Evolutionary conservation across 140 eudicot species (phyloP), one percentile per base, ranked within the genome.

Genomic region (Stevia rebaudiana): DNA sequence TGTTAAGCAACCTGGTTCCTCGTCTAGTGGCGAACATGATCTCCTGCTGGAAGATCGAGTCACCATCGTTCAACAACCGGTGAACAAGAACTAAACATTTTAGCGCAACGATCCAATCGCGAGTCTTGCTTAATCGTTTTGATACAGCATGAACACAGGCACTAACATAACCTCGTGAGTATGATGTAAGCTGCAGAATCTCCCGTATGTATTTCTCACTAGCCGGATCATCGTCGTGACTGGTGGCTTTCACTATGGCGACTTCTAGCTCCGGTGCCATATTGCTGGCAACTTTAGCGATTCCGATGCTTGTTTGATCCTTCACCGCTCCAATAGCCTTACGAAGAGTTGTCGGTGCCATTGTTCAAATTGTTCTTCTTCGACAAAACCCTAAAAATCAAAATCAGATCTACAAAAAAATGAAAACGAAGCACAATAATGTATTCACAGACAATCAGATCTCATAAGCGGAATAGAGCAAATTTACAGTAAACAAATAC

Each of bases 41-140:
- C 43, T 82, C 88, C 81, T 79, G 84, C 62, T 75, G 84, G 59
- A 82, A 82, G 43, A 82, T 46, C 15, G 72, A 52, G 46, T 82
- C 84, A 8, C 88, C 88, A 8, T 82, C 88, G 16, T 47, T 78
- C 30, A 82, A 63, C 72, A 82, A 57, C 6, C 88, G 66, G 56
- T 82, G 88, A 5, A 72, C 69, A 9, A 82, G 58, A 31, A 79
- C 74, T 13, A 82, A 63, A 12, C 80, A 71, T 68, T 82, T 82
- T n/a, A 82, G 57, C n/a, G 84, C 88, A 22, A 82, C 88, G 39
- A 82, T 79, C 84, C 88, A 82, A 30, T 82, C 88, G 11, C 84
- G 78, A 17, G 88, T 82, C 13, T 82, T 82, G 69, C 80, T 79
- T 54, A 82, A 68, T 3, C 88, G 51, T 48, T 72, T 79, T 0